Evolutionary conservation across 176 grass and related monocot species (phyloP), one percentile per base, ranked within the genome.

Genomic region (Thinopyrum elongatum): DNA sequence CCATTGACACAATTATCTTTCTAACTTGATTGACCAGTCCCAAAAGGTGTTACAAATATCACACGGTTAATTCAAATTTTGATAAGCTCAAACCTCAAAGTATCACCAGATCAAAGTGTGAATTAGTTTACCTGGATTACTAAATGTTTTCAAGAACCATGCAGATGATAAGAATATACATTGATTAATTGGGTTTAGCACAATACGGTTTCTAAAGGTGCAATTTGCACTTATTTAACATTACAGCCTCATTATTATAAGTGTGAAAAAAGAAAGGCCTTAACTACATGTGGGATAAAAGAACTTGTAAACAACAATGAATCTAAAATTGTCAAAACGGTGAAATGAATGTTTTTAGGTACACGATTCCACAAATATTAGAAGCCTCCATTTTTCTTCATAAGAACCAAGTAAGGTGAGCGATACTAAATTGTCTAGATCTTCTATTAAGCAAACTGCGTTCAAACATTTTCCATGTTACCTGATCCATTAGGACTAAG

Each of bases 401-500:
- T 23, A 73, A 65, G 10, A 62, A 57, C 42, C 64, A 41, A 39
- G 5, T 29, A 65, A 85, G 34, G 3, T 22, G 19, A 47, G 57
- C 23, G 29, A 34, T 83, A 53, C 30, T 14, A 71, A 70, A 82
- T n/a, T 81, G 49, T 65, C 4, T 22, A 68, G 17, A 27, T 75
- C 76, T 73, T 63, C 22, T 36, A 88, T 23, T 80, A 28, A 79
- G 33, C 25, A 80, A 74, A 30, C 17, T 82, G 58, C 68, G 3
- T 39, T 79, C 53, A 64, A 88, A 64, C 0, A 78, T 35, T 76
- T 73, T 81, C 82, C 65, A 85, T 49, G 30, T 69, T 92, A 98
- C 96, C 93, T 95, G 90, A 92, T 95, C 90, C 74, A 98, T 86
- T 73, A 91, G 59, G 82, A 94, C 88, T 82, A 98, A 76, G 76